phyloP scores from a whole-genome alignment of 2,329 filamentous ascomycete species.

The Hypoxylon sp. region DNA sequence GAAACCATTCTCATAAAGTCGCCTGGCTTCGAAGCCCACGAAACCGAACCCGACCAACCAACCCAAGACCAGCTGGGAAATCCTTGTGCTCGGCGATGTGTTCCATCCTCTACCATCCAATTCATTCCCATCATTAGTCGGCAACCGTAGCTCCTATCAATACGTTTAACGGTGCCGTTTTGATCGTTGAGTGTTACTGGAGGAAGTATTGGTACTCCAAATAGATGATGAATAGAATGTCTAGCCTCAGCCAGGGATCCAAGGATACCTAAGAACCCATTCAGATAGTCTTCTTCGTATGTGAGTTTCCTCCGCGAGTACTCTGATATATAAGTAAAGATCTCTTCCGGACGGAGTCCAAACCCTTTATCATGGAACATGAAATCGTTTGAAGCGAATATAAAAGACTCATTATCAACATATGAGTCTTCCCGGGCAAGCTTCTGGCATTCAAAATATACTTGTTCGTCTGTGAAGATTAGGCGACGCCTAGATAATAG shows the following conservation, averaged over 20 bases:
- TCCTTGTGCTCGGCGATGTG: neutral
- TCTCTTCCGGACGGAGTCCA: neutral
- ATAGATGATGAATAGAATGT: neutral
- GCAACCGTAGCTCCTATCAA: no score
- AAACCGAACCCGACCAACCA: neutral
- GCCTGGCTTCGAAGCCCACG: neutral
- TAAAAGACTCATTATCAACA: no score
- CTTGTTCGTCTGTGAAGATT: constrained; percentile 12
- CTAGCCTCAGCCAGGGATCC: neutral
- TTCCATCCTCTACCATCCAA: neutral
- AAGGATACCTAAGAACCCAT: neutral
- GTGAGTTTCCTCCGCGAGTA: neutral
- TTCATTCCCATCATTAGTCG: neutral
- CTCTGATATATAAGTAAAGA: neutral
- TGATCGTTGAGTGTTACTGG: neutral
- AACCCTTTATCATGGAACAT: neutral
- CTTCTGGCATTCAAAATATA: constrained; percentile 13
- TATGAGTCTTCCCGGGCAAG: neutral
- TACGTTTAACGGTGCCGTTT: neutral
- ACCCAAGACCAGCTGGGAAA: constrained; percentile 12
- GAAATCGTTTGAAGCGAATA: neutral
- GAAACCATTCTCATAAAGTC: no score
- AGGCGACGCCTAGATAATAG: constrained; percentile 10
- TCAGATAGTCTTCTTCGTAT: neutral
- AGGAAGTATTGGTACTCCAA: neutral